Conservation (phyloP, 2,329 filamentous ascomycete species). For the Talaromyces sp. region DNA sequence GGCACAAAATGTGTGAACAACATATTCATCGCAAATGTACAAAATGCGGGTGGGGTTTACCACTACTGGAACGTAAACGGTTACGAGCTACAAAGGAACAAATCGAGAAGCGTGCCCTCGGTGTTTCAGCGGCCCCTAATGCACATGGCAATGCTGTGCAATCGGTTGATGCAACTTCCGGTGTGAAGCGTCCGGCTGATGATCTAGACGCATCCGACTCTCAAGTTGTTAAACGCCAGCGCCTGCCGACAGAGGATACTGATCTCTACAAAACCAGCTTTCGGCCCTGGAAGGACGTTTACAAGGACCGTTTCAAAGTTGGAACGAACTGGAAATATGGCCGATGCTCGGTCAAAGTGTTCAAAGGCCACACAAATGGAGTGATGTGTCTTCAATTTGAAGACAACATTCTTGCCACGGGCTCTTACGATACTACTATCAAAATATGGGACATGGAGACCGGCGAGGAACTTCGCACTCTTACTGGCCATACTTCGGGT, state of each 20-base stretch:
- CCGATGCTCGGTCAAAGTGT: constrained; percentile 74
- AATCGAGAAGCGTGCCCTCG: constrained; percentile 65
- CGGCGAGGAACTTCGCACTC: constrained; percentile 76
- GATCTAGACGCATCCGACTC: not conserved
- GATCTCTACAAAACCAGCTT: constrained; percentile 49
- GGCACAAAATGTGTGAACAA: constrained; percentile 97
- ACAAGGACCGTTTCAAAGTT: constrained; percentile 90
- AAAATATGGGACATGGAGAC: constrained; percentile 96
- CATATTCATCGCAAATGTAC: constrained; percentile 91
- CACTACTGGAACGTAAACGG: constrained; percentile 80
- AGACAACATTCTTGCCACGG: constrained; percentile 85
- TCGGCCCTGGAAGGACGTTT: constrained; percentile 93
- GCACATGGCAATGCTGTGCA: not conserved
- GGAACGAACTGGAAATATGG: constrained; percentile 98
- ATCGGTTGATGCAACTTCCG: not conserved
- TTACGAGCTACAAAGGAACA: constrained; percentile 81
- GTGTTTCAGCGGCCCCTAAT: constrained; percentile 36
- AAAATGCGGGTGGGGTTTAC: constrained; percentile 93
- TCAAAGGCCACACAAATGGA: constrained; percentile 84
- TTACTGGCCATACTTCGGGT: constrained; percentile 74
- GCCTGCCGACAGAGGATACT: constrained; percentile 25
- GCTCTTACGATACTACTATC: constrained; percentile 90
- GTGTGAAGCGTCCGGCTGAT: constrained; percentile 2
- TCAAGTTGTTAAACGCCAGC: constrained; percentile 19
- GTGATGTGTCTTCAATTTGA: constrained; percentile 77